These are phyloP conservation scores for Candolleomyces eurysporus DNA, from an alignment of 768 basidiomycete species.

Conservation along the genomic window DNA sequence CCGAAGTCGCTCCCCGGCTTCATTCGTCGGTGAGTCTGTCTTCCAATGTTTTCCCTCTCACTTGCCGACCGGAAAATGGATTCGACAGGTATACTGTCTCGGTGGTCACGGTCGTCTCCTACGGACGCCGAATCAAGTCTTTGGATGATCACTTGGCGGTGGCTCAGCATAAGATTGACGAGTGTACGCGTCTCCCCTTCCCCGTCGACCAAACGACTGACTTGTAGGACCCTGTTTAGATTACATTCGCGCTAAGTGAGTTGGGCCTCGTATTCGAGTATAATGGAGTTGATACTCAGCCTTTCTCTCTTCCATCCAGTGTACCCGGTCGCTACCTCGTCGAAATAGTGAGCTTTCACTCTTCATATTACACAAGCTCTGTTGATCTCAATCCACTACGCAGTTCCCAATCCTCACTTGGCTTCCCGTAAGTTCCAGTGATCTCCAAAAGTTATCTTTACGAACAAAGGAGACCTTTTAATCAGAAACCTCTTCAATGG, in stretches of 20 bases:
- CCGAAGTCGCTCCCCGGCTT: conserved; percentile 12
- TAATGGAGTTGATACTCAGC: not conserved
- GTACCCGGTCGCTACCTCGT: conserved; percentile 10
- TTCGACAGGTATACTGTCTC: conserved; percentile 21
- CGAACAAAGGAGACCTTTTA: not conserved
- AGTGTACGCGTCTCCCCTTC: conserved; percentile 15
- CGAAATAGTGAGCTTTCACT: conserved; percentile 6
- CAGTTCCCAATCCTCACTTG: conserved; percentile 14
- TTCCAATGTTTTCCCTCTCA: not conserved
- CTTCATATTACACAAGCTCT: not conserved
- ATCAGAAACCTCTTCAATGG: conserved; percentile 28
- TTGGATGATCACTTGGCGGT: conserved; percentile 21
- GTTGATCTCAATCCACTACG: not conserved
- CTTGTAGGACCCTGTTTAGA: not conserved
- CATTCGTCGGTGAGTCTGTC: conserved; percentile 17
- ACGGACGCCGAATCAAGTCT: conserved; percentile 21
- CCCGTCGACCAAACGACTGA: not conserved
- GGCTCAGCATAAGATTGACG: conserved; percentile 19
- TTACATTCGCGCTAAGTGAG: conserved; percentile 9
- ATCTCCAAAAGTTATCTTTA: not conserved
- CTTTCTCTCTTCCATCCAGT: not conserved
- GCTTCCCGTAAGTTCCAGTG: conserved; percentile 10
- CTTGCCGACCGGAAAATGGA: conserved; percentile 5
- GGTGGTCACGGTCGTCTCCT: conserved; percentile 20
- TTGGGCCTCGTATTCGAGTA: not conserved